A percentile compares a stretch with the other conserved stretches of the same genome.
phyloP scores from a whole-genome alignment of 352 stramenopile genomes.

The Globisporangium acanthophoron region DNA sequence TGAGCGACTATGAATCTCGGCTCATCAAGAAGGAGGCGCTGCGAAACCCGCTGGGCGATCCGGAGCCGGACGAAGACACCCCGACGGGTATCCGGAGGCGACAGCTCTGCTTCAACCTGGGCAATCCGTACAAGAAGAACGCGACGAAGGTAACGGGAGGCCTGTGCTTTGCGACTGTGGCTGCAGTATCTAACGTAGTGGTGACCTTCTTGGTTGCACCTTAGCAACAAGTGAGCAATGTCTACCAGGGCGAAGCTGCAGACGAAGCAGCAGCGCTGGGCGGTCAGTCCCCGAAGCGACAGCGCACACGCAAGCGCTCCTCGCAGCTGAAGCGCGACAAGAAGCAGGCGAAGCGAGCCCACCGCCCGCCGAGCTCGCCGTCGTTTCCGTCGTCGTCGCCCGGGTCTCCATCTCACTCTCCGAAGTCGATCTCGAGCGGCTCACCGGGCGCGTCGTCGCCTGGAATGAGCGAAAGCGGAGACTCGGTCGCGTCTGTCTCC shows the following conservation, averaged over 20 bases:
- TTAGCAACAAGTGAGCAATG: constrained; percentile 61
- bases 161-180: too few species aligned
- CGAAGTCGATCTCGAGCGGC: constrained; percentile 44
- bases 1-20: constrained; percentile 87
- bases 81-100: constrained; percentile 60
- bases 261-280: constrained; percentile 78
- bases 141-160: constrained; percentile 49
- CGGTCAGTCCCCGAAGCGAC: constrained; percentile 70
- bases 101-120: constrained; percentile 82
- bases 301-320: constrained; percentile 80
- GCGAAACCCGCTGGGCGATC: constrained; percentile 77
- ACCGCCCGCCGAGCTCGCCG: constrained; percentile 57
- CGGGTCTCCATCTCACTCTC: constrained; percentile 59
- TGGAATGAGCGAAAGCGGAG: constrained; percentile 52
- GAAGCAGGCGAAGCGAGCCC: constrained; percentile 64
- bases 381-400: constrained; percentile 61
- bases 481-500: constrained; percentile 49
- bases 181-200: too few species aligned
- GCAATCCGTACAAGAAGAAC: constrained; percentile 88
- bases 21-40: constrained; percentile 84
- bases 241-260: constrained; percentile 80
- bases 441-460: constrained; percentile 54
- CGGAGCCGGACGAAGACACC: constrained; percentile 81
- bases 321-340: constrained; percentile 78
- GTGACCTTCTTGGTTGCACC: not conserved